These are phyloP conservation scores for Heliamphora pulchella DNA, from an alignment of 179 eudicot species.

Conservation along the genomic window DNA sequence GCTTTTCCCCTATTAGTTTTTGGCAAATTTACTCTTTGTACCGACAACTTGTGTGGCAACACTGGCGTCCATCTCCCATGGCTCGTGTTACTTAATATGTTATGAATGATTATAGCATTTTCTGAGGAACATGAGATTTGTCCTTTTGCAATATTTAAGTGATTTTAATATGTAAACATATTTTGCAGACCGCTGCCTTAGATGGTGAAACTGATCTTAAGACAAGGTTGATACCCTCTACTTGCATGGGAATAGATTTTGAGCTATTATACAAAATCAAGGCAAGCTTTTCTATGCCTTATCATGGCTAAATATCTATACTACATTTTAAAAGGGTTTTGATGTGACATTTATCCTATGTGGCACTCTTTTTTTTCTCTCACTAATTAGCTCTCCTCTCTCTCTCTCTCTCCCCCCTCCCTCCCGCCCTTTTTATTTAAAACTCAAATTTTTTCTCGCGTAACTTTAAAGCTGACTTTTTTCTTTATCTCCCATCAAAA, in stretches of 20 bases:
- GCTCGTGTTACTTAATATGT: background rate
- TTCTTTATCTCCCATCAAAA: too few species aligned
- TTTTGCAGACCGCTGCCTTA: conserved; percentile 80
- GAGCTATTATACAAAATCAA: conserved; percentile 89
- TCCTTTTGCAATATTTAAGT: conserved; percentile 8
- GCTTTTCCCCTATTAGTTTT: background rate
- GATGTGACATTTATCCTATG: too few species aligned
- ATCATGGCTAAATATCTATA: background rate
- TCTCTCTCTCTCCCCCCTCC: too few species aligned
- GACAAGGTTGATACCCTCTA: conserved; percentile 79
- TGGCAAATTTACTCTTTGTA: background rate
- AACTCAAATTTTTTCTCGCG: too few species aligned
- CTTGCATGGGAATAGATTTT: conserved; percentile 88
- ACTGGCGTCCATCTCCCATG: background rate
- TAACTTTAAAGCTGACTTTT: too few species aligned
- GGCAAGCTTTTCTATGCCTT: conserved; percentile 34
- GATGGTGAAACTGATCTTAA: conserved; percentile 98
- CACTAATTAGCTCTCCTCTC: too few species aligned
- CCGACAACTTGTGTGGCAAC: background rate
- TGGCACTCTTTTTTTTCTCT: too few species aligned
- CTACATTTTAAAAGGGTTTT: too few species aligned
- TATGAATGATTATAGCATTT: background rate
- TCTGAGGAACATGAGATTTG: background rate
- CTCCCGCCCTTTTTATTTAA: too few species aligned
- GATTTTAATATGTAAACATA: conserved; percentile 1